Evolutionary conservation across 441 rosid genomes (phyloP).

Genomic region (Metrosideros polymorpha): DNA sequence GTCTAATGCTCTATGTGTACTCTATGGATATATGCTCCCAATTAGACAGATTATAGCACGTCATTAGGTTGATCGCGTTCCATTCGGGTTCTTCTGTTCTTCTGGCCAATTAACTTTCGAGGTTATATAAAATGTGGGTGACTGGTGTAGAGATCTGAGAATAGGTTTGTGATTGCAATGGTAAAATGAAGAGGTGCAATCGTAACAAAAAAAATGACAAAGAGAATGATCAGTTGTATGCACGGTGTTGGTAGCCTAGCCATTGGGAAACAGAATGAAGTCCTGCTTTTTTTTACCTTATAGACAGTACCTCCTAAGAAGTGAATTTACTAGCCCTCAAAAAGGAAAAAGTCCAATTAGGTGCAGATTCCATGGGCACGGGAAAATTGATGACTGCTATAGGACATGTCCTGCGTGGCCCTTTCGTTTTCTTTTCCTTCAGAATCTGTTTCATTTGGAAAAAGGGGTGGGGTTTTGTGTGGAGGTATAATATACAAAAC

Average conservation of each 20-base stretch:
- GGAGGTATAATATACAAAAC: background rate
- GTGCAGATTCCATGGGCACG: background rate
- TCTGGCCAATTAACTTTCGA: background rate
- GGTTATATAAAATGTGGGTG: background rate
- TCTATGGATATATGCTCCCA: background rate
- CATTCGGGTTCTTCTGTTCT: background rate
- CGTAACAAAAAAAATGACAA: background rate
- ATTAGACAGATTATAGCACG: background rate
- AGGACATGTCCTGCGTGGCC: background rate
- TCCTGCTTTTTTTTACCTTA: background rate
- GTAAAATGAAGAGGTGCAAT: background rate
- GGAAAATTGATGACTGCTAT: background rate
- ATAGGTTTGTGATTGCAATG: background rate
- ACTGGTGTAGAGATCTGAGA: background rate
- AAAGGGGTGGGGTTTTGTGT: background rate
- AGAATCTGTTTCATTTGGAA: background rate
- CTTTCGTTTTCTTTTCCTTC: background rate
- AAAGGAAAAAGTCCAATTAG: background rate
- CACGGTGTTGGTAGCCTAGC: background rate
- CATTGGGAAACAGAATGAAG: background rate
- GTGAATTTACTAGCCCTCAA: background rate
- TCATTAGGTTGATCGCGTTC: background rate
- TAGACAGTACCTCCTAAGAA: background rate
- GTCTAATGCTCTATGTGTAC: background rate
- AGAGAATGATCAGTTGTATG: background rate